phyloP scores from a whole-genome alignment of 495 filamentous ascomycete genomes.

The Talaromyces stipitatus region DNA sequence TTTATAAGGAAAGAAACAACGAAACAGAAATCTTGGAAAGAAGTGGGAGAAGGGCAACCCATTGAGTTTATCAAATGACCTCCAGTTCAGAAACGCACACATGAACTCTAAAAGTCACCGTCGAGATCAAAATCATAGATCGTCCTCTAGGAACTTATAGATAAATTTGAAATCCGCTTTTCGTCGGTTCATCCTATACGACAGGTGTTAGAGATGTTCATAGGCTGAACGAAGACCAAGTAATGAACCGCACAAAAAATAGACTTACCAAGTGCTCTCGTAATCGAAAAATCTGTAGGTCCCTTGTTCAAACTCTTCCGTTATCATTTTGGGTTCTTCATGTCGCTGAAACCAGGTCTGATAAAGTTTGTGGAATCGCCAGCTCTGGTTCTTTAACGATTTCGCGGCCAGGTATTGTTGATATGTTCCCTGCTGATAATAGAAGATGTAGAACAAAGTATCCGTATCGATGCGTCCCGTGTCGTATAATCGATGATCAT shows the following conservation, averaged over 20 bases:
- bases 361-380: constrained; percentile 98
- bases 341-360: constrained; percentile 99
- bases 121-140: constrained; percentile 50
- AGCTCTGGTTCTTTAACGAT: constrained; percentile 91
- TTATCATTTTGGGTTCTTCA: constrained; percentile 96
- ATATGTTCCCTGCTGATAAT: constrained; percentile 93
- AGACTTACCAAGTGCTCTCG: constrained; percentile 92
- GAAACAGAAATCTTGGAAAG: background rate
- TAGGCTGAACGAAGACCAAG: constrained; percentile 6
- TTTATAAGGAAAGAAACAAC: background rate
- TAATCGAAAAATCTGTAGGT: constrained; percentile 99
- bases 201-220: constrained; percentile 6
- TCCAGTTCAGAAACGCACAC: background rate
- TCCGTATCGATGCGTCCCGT: constrained; percentile 78
- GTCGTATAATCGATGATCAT: constrained; percentile 79
- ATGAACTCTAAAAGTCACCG: background rate
- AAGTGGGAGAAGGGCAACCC: background rate
- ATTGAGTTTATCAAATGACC: background rate
- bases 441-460: constrained; percentile 97
- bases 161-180: constrained; percentile 98
- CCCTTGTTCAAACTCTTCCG: constrained; percentile 96
- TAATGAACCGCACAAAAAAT: constrained; percentile 6
- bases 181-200: constrained; percentile 89
- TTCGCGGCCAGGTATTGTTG: constrained; percentile 96
- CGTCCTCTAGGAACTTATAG: constrained; percentile 94